Evolutionary conservation across 805 yeast genomes (phyloP), one percentile per base, ranked within the genome.

Genomic region (Pichia exigua): DNA sequence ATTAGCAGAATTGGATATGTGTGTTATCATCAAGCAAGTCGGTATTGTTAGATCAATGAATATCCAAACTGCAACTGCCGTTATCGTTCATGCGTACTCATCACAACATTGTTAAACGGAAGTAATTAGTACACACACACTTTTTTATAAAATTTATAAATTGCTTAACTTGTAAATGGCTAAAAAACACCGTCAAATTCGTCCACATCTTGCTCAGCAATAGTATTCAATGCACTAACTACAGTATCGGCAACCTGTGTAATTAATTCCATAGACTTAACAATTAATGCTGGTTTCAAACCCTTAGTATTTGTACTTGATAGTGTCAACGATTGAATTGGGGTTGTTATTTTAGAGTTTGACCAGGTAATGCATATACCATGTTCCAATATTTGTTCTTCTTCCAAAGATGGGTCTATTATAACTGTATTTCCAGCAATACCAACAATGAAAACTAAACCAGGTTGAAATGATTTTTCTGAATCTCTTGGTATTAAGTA

Each of bases 31-130:
- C 59, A 87, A 89, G 63, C 98, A 91, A 64, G 83, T 81, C 42
- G 98, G 98, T 17, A 90, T 91, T 18, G 82, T 92, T 42, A 75
- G 98, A 58, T 90, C 97, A 1, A 91, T 91, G 98, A 91, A 91
- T 62, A 91, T 91, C 55, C 98, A 91, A 69, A 91, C 97, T 0
- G 98, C 97, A 1, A 83, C 97, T 0, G 98, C 97, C 0, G 90
- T 91, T 21, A 80, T 91, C 48, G 96, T 90, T 8, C 95, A 91
- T 67, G 94, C 97, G 0, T 91, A 92, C 61, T 82, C 95, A 1
- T 65, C 75, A 20, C 87, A 83, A 61, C 84, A 83, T 59, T 81
- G 85, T 62, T 77, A 49, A 32, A 32, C 17, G 12, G 41, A 21
- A 18, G 5, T n/a, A 12, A 4, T 40, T 18, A 24, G 21, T 18